phyloP scores from a whole-genome alignment of 148 eudicot genomes.

The Fagopyrum homotropicum region DNA sequence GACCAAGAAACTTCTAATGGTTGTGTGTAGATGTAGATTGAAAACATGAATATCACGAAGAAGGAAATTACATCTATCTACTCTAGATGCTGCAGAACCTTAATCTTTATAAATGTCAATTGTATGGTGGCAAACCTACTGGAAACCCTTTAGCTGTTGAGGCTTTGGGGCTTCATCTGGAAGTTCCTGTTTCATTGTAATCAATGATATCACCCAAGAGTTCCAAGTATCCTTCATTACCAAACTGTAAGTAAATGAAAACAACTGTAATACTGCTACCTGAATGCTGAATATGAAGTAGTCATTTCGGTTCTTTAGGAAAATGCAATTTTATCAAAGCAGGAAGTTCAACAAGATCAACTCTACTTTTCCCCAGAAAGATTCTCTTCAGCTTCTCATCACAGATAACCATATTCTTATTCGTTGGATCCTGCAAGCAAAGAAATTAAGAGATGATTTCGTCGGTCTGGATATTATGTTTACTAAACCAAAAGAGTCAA shows the following conservation, averaged over 20 bases:
- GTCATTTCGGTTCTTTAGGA: slow-evolving; percentile 63
- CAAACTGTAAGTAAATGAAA: neutral
- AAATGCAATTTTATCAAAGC: slow-evolving; percentile 82
- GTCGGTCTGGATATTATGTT: neutral
- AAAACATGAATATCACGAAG: slow-evolving; percentile 5
- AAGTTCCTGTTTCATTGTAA: slow-evolving; percentile 43
- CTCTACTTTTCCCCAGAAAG: slow-evolving; percentile 60
- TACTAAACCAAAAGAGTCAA: neutral
- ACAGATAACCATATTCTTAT: slow-evolving; percentile 71
- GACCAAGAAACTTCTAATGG: neutral
- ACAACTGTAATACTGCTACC: slow-evolving; percentile 9
- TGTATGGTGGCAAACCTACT: slow-evolving; percentile 35
- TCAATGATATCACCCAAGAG: neutral
- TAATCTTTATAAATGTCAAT: slow-evolving; percentile 55
- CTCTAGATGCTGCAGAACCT: slow-evolving; percentile 29
- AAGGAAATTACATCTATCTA: slow-evolving; percentile 51
- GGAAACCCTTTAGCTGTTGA: slow-evolving; percentile 52
- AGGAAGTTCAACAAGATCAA: slow-evolving; percentile 89
- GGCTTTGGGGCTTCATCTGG: slow-evolving; percentile 39
- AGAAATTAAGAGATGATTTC: slow-evolving; percentile 6
- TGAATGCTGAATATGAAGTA: slow-evolving; percentile 5
- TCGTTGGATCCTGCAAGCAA: slow-evolving; percentile 58
- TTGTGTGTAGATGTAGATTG: neutral
- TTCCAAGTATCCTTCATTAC: neutral
- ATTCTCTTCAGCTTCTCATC: slow-evolving; percentile 85